Evolutionary conservation across 805 yeast species (phyloP), one percentile per base, ranked within the genome.

Genomic region (Millerozyma acaciae): DNA sequence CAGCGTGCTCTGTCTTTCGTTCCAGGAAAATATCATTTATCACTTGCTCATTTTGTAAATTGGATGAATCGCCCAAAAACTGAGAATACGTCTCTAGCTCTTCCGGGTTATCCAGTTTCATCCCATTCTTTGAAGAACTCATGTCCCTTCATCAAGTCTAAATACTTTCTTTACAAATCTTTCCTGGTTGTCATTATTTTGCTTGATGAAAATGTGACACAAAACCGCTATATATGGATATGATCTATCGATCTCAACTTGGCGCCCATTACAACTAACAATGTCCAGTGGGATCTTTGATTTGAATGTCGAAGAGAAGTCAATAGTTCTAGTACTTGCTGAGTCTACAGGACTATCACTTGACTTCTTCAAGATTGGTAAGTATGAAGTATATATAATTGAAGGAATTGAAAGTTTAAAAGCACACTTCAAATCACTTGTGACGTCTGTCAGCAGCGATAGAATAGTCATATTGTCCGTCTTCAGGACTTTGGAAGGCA

Each of bases 1-100:
- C 96, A 1, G 93, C 89, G 57, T 89, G 97, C 34, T 73, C 70
- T 2, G 84, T 63, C 21, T 48, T 47, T 18, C 53, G 42, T 22
- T 59, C 63, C 34, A 39, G 44, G 40, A 63, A 66, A 27, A 66
- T 66, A 19, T 61, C 57, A 32, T 62, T 65, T 9, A 66, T 60
- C 20, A 57, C 55, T 31, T 53, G 54, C 28, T 60, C 69, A 32
- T 60, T 65, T 3, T 64, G 67, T 8, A 62, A 55, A 13, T 55
- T 64, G 10, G 36, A 28, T 10, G 48, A 30, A 8, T 43, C 45
- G 12, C 41, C 41, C 16, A 44, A 21, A 20, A 39, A 37, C 36
- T 53, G 51, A 26, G 39, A 44, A 27, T 43, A 40, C 8, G 40
- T 28, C 18, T 40, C 43, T 21, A 47, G 51, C 2, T 28, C 45